These are phyloP conservation scores for Gentiana straminea DNA, from an alignment of 257 asterid genomes.

Conservation along the genomic window DNA sequence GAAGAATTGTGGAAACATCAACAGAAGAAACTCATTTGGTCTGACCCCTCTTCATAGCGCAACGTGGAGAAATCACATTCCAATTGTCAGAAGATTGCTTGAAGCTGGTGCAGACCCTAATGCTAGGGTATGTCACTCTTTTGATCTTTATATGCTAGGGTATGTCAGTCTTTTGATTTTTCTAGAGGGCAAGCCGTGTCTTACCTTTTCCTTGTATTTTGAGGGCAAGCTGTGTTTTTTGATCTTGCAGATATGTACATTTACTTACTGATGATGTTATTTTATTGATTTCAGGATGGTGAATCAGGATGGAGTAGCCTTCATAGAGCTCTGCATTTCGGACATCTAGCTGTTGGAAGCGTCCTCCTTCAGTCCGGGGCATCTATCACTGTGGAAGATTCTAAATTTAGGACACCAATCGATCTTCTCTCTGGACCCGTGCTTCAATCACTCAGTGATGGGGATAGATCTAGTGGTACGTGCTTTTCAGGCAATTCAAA, in stretches of 20 bases:
- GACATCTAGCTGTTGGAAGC: slow-evolving; percentile 91
- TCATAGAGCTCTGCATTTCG: slow-evolving; percentile 92
- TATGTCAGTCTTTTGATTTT: slow-evolving; percentile 13
- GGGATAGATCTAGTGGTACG: slow-evolving; percentile 40
- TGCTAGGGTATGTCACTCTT: slow-evolving; percentile 68
- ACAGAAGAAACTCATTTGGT: slow-evolving; percentile 69
- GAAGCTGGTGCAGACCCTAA: slow-evolving; percentile 98
- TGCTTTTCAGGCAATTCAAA: slow-evolving; percentile 2
- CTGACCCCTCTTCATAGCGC: slow-evolving; percentile 89
- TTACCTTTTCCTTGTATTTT: too few species aligned
- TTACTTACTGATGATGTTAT: neutral
- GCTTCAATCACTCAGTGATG: slow-evolving; percentile 47
- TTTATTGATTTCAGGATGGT: slow-evolving; percentile 52
- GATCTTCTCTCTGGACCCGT: slow-evolving; percentile 96
- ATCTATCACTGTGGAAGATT: slow-evolving; percentile 72
- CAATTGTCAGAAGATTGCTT: slow-evolving; percentile 77
- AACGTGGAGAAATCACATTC: slow-evolving; percentile 88
- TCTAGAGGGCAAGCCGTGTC: too few species aligned
- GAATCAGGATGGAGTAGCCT: slow-evolving; percentile 99
- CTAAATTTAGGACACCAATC: slow-evolving; percentile 67
- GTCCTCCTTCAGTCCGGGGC: slow-evolving; percentile 78
- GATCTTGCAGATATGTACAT: too few species aligned
- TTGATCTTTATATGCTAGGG: slow-evolving; percentile 20
- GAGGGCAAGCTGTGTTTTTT: too few species aligned
- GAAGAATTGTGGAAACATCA: slow-evolving; percentile 71